These are phyloP conservation scores for Backusella australiensis DNA, from an alignment of 192 early-diverging fungal genomes.

Conservation along the genomic window DNA sequence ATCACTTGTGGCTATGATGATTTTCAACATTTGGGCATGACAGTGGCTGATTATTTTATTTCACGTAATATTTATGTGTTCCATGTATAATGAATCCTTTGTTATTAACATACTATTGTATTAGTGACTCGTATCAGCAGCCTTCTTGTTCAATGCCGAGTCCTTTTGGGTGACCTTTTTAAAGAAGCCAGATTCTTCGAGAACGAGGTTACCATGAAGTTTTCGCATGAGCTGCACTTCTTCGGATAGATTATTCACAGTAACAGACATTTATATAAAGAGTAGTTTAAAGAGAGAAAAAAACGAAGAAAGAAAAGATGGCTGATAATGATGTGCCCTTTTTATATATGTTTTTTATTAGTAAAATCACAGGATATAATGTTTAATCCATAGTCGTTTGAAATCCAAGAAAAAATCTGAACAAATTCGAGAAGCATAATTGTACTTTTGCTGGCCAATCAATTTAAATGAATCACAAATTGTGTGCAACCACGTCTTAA, in stretches of 20 bases:
- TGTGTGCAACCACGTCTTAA: neutral
- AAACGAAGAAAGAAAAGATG: neutral
- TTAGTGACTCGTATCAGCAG: conserved; percentile 11
- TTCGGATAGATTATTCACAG: conserved; percentile 17
- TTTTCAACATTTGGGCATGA: too few species aligned
- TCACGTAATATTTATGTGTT: too few species aligned
- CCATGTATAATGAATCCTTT: too few species aligned
- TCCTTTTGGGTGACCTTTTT: conserved; percentile 38
- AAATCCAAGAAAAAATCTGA: neutral
- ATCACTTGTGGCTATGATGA: too few species aligned
- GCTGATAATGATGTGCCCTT: neutral
- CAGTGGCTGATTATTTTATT: too few species aligned
- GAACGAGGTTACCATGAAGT: conserved; percentile 38
- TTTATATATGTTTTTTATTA: neutral
- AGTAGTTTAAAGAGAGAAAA: neutral
- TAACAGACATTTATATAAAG: conserved; percentile 20
- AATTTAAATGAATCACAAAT: neutral
- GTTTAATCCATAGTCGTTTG: neutral
- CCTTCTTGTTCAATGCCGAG: conserved; percentile 23
- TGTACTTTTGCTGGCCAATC: neutral
- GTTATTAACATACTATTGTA: too few species aligned
- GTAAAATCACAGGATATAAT: neutral
- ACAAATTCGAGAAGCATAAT: neutral
- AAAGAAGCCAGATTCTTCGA: conserved; percentile 34
- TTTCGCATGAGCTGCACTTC: conserved; percentile 29